Evolutionary conservation across 768 basidiomycete species (phyloP), one percentile per base, ranked within the genome.

Genomic region (Porpolomopsis calyptriformis): DNA sequence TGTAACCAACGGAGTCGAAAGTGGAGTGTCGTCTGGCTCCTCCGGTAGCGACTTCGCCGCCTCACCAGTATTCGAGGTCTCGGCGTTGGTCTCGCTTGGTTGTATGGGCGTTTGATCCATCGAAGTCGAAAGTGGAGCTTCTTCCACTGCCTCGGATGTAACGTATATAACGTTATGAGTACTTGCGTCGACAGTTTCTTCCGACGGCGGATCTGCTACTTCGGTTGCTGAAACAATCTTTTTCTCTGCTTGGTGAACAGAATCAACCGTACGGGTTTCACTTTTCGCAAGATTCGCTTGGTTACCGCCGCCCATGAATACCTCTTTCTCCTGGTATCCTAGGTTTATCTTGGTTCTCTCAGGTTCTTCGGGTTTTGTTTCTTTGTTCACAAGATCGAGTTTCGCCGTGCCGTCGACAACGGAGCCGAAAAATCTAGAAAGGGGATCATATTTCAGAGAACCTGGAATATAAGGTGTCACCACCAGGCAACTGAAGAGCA

Each of bases 351-450:
- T 64, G 63, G 50, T 52, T 26, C 25, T 72, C 69, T 46, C 76
- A 72, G 11, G 56, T 48, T 40, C 61, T 60, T 31, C n/a, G n/a
- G n/a, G n/a, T n/a, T n/a, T n/a, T n/a, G 69, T 61, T 53, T 64
- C 52, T 56, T 70, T 64, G 50, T 69, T 69, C 49, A 64, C 49
- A 16, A 58, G 57, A 12, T 63, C 61, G 44, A 85, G 68, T 53
- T 83, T 75, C 2, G 67, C 77, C 3, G 79, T 76, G 43, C 84
- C 85, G 48, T 84, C 79, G 14, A 84, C 55, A 27, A 87, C 68
- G 0, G 80, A 77, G 52, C 76, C 80, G 59, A 84, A 81, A 67
- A 82, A 86, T 54, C 79, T 77, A 49, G 73, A 73, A 33, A 94
- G 66, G 2, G 82, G 71, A 43, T 89, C 84, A 51, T 78, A 72